Evolutionary conservation across 495 filamentous ascomycete species (phyloP).

Genomic region (Penicillium herquei): DNA sequence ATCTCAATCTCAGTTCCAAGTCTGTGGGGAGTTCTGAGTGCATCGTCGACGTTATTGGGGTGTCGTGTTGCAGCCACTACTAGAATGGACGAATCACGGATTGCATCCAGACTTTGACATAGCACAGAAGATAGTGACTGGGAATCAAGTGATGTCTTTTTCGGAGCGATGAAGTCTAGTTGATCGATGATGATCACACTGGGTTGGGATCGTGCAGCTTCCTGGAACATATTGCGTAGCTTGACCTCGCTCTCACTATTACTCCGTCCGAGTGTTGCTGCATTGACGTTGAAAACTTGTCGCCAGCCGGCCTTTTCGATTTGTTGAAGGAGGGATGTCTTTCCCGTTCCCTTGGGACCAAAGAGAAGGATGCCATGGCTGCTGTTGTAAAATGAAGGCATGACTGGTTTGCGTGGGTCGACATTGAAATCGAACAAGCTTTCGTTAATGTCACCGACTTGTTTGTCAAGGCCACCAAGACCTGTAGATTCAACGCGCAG

Average conservation of each 20-base stretch:
- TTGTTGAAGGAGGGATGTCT: constrained; percentile 65
- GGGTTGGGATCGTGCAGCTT: constrained; percentile 69
- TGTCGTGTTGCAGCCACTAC: constrained; percentile 73
- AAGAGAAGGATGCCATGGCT: constrained; percentile 68
- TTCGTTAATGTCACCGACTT: constrained; percentile 64
- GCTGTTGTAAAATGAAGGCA: constrained; percentile 44
- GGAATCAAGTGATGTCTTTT: constrained; percentile 43
- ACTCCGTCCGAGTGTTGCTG: constrained; percentile 49
- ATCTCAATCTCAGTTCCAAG: constrained; percentile 75
- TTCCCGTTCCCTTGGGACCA: constrained; percentile 82
- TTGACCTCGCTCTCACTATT: constrained; percentile 44
- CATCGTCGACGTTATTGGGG: constrained; percentile 70
- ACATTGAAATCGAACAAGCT: constrained; percentile 59
- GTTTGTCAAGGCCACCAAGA: constrained; percentile 63
- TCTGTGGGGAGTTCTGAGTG: constrained; percentile 63
- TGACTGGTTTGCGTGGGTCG: constrained; percentile 25
- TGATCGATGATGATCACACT: constrained; percentile 83
- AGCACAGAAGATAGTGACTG: constrained; percentile 39
- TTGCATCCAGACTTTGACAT: constrained; percentile 41
- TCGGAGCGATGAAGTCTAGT: constrained; percentile 71
- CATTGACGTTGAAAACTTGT: constrained; percentile 59
- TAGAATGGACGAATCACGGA: constrained; percentile 52
- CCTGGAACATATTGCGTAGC: constrained; percentile 68
- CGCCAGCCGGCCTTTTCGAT: constrained; percentile 70
- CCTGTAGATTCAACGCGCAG: constrained; percentile 33